phyloP scores from a whole-genome alignment of 345 rosid genomes.

The Lagerstroemia speciosa region DNA sequence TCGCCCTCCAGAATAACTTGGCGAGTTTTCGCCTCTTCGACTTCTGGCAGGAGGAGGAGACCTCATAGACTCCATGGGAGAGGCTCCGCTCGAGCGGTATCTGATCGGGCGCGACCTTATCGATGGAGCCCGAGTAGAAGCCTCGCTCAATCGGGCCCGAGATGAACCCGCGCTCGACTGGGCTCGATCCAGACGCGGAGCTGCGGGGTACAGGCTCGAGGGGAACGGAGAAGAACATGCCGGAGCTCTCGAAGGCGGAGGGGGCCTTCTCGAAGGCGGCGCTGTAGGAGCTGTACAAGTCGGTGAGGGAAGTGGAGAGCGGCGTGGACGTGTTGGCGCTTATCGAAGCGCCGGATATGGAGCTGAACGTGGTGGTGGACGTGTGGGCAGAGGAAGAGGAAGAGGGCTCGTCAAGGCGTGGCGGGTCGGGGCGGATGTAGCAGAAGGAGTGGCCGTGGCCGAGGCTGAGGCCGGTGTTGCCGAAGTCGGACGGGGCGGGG shows the following conservation, averaged over 20 bases:
- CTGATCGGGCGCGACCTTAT: slow-evolving; percentile 5
- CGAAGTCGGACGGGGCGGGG: slow-evolving; percentile 22
- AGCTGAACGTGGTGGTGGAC: slow-evolving; percentile 39
- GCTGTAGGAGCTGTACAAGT: slow-evolving; percentile 24
- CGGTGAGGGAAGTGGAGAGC: slow-evolving; percentile 45
- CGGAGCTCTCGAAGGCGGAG: slow-evolving; percentile 82
- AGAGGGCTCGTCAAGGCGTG: slow-evolving; percentile 26
- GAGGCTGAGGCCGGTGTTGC: slow-evolving; percentile 12
- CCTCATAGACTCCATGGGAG: slow-evolving; percentile 3
- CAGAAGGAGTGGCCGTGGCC: slow-evolving; percentile 82
- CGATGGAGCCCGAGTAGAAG: slow-evolving; percentile 40
- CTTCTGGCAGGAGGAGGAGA: slow-evolving; percentile 8
- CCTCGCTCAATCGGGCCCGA: slow-evolving; percentile 38
- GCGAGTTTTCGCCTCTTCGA: slow-evolving; percentile 31
- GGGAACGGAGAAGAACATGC: slow-evolving; percentile 66
- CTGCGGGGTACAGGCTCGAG: slow-evolving; percentile 68
- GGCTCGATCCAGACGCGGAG: slow-evolving; percentile 39
- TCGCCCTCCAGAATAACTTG: slow-evolving; percentile 29
- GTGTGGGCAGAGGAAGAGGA: slow-evolving; percentile 11
- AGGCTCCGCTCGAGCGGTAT: slow-evolving; percentile 6
- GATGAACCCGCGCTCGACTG: slow-evolving; percentile 33
- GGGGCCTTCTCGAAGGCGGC: slow-evolving; percentile 42
- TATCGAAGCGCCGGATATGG: slow-evolving; percentile 94
- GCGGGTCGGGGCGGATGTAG: slow-evolving; percentile 54
- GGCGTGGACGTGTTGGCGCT: slow-evolving; percentile 85